Percentiles rank a stretch among this genome's conserved stretches.
Evolutionary conservation across 768 basidiomycete genomes (phyloP).

Genomic region (Suillus variegatus): DNA sequence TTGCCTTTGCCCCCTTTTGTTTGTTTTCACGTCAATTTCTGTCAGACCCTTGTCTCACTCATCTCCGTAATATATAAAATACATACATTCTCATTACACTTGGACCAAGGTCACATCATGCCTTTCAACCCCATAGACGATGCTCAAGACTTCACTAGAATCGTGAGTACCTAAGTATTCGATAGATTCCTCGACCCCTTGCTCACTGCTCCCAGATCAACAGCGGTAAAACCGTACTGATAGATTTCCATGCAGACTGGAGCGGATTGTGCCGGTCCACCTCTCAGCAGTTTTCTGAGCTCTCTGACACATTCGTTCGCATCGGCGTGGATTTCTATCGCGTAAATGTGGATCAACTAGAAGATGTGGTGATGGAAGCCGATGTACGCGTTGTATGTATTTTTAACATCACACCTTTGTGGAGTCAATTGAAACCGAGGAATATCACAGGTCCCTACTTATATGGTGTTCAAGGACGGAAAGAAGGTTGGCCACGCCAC

Average conservation of each 20-base stretch:
- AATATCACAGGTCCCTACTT: slow-evolving; percentile 23
- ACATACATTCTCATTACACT: not conserved
- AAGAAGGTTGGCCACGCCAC: slow-evolving; percentile 25
- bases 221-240: slow-evolving; percentile 24
- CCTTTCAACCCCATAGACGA: slow-evolving; percentile 19
- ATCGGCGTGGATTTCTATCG: slow-evolving; percentile 62
- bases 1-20: not conserved
- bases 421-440: not conserved
- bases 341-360: slow-evolving; percentile 67
- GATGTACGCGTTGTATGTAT: slow-evolving; percentile 59
- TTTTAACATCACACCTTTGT: not conserved
- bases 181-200: not conserved
- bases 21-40: slow-evolving; percentile 3
- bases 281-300: slow-evolving; percentile 19
- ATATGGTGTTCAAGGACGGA: slow-evolving; percentile 34
- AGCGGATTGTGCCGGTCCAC: slow-evolving; percentile 13
- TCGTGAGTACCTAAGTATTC: slow-evolving; percentile 13
- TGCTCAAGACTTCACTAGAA: slow-evolving; percentile 18
- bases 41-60: slow-evolving; percentile 4
- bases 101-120: slow-evolving; percentile 12
- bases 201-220: slow-evolving; percentile 22
- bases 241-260: slow-evolving; percentile 24
- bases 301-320: slow-evolving; percentile 26
- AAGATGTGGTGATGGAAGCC: slow-evolving; percentile 55
- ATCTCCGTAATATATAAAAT: not conserved